These are phyloP conservation scores for Aspergillus avenaceus DNA, from an alignment of 495 filamentous ascomycete species.

Conservation along the genomic window DNA sequence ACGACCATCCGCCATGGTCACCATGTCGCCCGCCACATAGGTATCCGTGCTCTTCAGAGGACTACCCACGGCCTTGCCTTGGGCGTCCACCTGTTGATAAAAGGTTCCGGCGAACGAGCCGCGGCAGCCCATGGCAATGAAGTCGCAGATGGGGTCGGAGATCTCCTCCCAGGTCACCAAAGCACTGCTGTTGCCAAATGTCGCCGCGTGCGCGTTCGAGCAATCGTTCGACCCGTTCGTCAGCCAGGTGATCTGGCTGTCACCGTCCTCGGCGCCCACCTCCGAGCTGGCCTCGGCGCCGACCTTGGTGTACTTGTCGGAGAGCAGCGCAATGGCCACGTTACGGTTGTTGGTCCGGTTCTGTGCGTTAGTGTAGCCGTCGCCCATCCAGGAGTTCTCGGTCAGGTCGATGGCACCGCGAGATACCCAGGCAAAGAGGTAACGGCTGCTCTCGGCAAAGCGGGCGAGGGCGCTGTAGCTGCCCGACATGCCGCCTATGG, in stretches of 20 bases:
- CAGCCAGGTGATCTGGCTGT: constrained; percentile 50
- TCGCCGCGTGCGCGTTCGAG: constrained; percentile 49
- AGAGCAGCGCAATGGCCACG: constrained; percentile 44
- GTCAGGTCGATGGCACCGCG: constrained; percentile 48
- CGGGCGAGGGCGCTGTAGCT: constrained; percentile 47
- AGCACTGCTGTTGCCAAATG: constrained; percentile 39
- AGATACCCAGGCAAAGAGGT: constrained; percentile 52
- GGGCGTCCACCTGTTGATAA: constrained; percentile 45
- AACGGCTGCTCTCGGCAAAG: constrained; percentile 36
- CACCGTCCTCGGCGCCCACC: constrained; percentile 45
- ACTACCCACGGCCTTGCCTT: constrained; percentile 38
- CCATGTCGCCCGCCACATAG: constrained; percentile 52
- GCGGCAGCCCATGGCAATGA: constrained; percentile 48
- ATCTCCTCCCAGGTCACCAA: constrained; percentile 54
- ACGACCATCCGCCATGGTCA: constrained; percentile 38
- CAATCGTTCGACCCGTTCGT: constrained; percentile 43
- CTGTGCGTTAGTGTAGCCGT: constrained; percentile 39
- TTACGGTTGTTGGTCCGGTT: constrained; percentile 49
- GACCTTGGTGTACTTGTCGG: constrained; percentile 46
- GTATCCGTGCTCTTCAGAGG: constrained; percentile 35
- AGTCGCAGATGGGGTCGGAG: constrained; percentile 40
- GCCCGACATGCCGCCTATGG: constrained; percentile 55
- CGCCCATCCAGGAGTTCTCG: constrained; percentile 47
- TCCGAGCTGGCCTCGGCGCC: constrained; percentile 41
- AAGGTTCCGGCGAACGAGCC: constrained; percentile 47